Conservation (phyloP, 495 filamentous ascomycete species). For the Penicillium argentinense region DNA sequence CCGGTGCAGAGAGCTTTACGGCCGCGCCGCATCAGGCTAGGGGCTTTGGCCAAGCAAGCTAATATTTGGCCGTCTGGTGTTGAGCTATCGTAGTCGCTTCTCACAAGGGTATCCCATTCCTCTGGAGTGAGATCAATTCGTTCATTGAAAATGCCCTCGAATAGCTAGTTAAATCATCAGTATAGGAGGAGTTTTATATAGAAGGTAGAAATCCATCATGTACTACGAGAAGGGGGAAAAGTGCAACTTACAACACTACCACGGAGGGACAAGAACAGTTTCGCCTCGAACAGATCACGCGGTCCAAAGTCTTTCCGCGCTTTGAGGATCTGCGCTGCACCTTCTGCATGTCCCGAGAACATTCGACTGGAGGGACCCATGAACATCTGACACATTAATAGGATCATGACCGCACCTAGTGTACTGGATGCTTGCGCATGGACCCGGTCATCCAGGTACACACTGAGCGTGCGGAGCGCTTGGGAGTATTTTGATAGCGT, state of each 20-base stretch:
- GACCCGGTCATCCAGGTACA: constrained; percentile 35
- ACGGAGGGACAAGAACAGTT: constrained; percentile 37
- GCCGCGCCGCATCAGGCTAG: constrained; percentile 27
- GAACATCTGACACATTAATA: constrained; percentile 40
- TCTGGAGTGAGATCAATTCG: constrained; percentile 31
- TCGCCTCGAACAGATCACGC: constrained; percentile 37
- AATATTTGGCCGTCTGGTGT: constrained; percentile 34
- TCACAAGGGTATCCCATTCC: constrained; percentile 40
- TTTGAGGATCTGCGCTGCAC: constrained; percentile 40
- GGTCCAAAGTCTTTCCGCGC: constrained; percentile 32
- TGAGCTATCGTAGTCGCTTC: constrained; percentile 24
- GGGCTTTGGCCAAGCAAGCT: constrained; percentile 25
- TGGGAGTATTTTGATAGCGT: constrained; percentile 38
- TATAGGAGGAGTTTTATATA: no score
- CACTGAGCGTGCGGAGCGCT: constrained; percentile 34
- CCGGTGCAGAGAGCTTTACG: constrained; percentile 9
- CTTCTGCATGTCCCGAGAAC: constrained; percentile 41
- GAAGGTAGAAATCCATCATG: no score
- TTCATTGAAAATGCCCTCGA: constrained; percentile 41
- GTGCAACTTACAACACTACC: constrained; percentile 37
- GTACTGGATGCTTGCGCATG: constrained; percentile 40
- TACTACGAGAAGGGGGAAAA: neutral
- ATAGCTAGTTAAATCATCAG: constrained; percentile 32
- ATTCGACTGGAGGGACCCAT: constrained; percentile 9
- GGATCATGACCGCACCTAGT: constrained; percentile 44